phyloP scores from a whole-genome alignment of 2,329 filamentous ascomycete species.

The Colletotrichum horii region DNA sequence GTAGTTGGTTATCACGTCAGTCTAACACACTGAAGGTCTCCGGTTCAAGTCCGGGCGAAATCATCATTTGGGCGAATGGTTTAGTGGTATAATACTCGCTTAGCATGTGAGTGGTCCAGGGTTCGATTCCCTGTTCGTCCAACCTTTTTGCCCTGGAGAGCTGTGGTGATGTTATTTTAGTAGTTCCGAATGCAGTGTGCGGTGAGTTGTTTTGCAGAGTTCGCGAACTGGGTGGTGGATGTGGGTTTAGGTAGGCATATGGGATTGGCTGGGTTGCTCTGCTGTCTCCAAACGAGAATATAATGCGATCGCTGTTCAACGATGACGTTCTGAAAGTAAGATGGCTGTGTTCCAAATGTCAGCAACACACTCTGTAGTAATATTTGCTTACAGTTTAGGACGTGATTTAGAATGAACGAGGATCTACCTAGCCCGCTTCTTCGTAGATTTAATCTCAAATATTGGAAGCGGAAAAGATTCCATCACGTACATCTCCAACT shows the following conservation, averaged over 20 bases:
- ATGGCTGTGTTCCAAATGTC: no score
- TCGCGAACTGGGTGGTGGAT: no score
- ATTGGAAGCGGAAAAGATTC: not conserved
- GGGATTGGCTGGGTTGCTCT: no score
- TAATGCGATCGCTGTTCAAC: no score
- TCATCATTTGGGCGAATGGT: slow-evolving; percentile 16
- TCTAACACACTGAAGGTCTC: slow-evolving; percentile 39
- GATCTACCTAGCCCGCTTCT: not conserved
- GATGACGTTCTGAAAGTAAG: no score
- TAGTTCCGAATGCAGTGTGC: no score
- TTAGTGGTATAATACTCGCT: slow-evolving; percentile 24
- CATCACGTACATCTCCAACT: not conserved
- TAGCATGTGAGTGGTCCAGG: slow-evolving; percentile 23
- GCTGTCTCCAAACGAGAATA: no score
- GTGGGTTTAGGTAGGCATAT: no score
- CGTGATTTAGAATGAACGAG: no score
- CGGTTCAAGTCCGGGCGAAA: slow-evolving; percentile 23
- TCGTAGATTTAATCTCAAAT: not conserved
- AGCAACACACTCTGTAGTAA: no score
- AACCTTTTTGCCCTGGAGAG: not conserved
- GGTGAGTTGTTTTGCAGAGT: no score
- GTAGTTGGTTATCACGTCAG: slow-evolving; percentile 55
- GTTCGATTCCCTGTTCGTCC: slow-evolving; percentile 18
- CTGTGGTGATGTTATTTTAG: not conserved
- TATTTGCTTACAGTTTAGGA: no score